Percentiles rank a stretch among this genome's conserved stretches.
phyloP scores from a whole-genome alignment of 2,329 filamentous ascomycete genomes.

The Rasamsonia emersonii region DNA sequence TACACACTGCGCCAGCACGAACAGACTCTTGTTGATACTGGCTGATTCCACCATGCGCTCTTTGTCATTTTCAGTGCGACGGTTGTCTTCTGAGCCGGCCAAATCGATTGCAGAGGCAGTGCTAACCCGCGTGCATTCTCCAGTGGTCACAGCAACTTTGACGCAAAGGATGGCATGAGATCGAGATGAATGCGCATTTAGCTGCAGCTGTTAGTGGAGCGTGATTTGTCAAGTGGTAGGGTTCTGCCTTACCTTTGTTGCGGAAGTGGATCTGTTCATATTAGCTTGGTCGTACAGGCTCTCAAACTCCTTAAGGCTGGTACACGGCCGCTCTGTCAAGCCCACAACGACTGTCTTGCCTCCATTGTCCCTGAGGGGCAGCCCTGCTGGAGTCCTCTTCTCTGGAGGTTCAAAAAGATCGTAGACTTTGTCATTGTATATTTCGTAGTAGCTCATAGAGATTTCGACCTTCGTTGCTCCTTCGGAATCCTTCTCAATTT shows the following conservation, averaged over 20 bases:
- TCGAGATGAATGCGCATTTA: conserved; percentile 83
- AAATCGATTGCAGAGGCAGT: conserved; percentile 90
- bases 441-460: conserved; percentile 84
- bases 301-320: conserved; percentile 83
- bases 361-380: conserved; percentile 76
- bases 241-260: conserved; percentile 56
- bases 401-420: conserved; percentile 83
- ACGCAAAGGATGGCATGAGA: conserved; percentile 88
- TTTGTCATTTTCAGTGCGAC: conserved; percentile 86
- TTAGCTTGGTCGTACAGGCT: conserved; percentile 85
- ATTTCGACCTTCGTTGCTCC: conserved; percentile 65
- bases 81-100: conserved; percentile 91
- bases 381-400: conserved; percentile 70
- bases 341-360: conserved; percentile 83
- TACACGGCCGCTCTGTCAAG: conserved; percentile 71
- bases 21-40: conserved; percentile 95
- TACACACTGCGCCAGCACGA: conserved; percentile 89
- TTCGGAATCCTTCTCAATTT: conserved; percentile 69
- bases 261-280: conserved; percentile 77
- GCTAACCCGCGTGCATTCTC: conserved; percentile 61
- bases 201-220: conserved; percentile 30
- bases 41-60: conserved; percentile 90
- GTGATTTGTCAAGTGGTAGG: not conserved
- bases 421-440: conserved; percentile 93
- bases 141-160: conserved; percentile 70